Evolutionary conservation across 2,329 filamentous ascomycete genomes (phyloP).

Genomic region (Fusarium sp.): DNA sequence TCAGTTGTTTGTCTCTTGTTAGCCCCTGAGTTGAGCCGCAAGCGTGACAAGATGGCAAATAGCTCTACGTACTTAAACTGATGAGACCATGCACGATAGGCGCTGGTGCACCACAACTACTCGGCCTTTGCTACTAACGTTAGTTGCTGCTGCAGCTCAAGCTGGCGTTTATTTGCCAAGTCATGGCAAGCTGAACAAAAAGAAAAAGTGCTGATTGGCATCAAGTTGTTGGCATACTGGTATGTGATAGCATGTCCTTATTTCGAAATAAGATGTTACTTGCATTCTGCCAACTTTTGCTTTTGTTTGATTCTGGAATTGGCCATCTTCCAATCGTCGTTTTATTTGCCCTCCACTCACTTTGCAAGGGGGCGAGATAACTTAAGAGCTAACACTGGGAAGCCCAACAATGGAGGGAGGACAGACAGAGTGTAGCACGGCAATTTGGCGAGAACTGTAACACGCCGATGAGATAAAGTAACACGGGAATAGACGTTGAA

Average conservation of each 20-base stretch:
- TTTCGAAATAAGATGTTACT: background rate
- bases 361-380: background rate
- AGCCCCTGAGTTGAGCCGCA: constrained; percentile 38
- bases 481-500: background rate
- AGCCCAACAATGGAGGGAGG: background rate
- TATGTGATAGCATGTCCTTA: background rate
- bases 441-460: background rate
- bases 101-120: background rate
- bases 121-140: background rate
- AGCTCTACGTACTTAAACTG: background rate
- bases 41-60: constrained; percentile 24
- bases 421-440: background rate
- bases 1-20: background rate
- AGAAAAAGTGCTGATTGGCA: background rate
- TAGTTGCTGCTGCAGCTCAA: background rate
- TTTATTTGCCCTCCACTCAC: background rate
- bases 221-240: background rate
- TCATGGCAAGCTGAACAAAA: background rate
- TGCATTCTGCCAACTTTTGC: background rate
- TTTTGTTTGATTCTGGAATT: constrained; percentile 4
- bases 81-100: constrained; percentile 3
- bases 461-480: background rate
- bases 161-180: background rate
- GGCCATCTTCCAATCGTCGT: background rate
- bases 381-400: background rate